A percentile compares a stretch with the other conserved stretches of the same genome.
Conservation (phyloP, 139 green algal species). For the Diplosphaera chodatii region DNA sequence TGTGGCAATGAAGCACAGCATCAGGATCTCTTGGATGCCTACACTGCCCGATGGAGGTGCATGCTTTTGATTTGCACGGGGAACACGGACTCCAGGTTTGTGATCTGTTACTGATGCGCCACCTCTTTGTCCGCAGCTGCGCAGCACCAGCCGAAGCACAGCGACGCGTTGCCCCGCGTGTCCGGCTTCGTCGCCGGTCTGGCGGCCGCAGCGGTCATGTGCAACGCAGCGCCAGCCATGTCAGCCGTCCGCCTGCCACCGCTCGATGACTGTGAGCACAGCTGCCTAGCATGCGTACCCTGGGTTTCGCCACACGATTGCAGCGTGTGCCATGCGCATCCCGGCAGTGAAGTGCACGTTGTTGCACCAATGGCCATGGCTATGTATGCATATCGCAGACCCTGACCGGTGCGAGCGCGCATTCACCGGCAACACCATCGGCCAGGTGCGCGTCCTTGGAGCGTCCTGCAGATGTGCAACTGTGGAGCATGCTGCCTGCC, state of each 20-base stretch:
- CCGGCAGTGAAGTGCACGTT: not conserved
- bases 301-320: too few relatives aligned
- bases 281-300: not conserved
- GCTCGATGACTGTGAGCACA: slow-evolving; percentile 39
- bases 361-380: not conserved
- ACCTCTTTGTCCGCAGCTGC: not conserved
- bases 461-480: too few relatives aligned
- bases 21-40: too few relatives aligned
- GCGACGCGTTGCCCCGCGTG: not conserved
- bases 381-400: slow-evolving; percentile 36
- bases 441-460: slow-evolving; percentile 48
- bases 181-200: not conserved
- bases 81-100: too few relatives aligned
- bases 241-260: slow-evolving; percentile 66
- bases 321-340: too few relatives aligned
- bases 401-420: slow-evolving; percentile 77
- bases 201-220: not conserved
- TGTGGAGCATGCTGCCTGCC: too few relatives aligned
- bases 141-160: not conserved
- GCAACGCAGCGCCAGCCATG: slow-evolving; percentile 15
- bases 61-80: too few relatives aligned
- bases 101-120: not conserved
- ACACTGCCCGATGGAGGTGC: too few relatives aligned
- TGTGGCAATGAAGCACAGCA: too few relatives aligned
- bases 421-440: slow-evolving; percentile 89